Conservation (phyloP, 106 monocot species). For the Dendrobium nobile region DNA sequence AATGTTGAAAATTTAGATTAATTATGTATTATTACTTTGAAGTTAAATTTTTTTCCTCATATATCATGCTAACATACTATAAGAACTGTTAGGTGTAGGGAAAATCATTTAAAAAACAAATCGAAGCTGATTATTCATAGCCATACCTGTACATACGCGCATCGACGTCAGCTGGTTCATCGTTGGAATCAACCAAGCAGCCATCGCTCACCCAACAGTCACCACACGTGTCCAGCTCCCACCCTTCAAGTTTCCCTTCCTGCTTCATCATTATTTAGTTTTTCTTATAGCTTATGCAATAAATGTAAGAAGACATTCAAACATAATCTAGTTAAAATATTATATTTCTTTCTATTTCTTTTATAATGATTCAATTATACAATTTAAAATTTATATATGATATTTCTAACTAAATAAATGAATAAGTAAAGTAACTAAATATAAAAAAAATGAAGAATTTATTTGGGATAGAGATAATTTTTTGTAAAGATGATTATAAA, state of each 20-base stretch:
- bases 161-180: conserved; percentile 30
- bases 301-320: background rate
- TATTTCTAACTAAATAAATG: background rate
- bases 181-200: conserved; percentile 49
- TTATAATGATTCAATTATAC: background rate
- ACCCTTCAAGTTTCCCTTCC: conserved; percentile 38
- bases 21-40: background rate
- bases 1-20: background rate
- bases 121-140: background rate
- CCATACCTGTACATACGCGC: conserved; percentile 59
- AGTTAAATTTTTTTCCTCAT: too few species aligned
- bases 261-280: background rate
- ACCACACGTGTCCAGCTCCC: conserved; percentile 46
- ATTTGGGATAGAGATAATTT: too few species aligned
- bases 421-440: too few species aligned
- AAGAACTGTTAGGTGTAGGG: background rate
- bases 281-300: background rate
- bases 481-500: too few species aligned
- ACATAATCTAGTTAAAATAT: background rate
- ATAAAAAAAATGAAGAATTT: too few species aligned
- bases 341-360: too few species aligned
- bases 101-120: too few species aligned
- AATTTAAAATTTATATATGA: background rate
- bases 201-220: conserved; percentile 59
- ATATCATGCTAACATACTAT: too few species aligned